Percentiles rank a stretch among this genome's conserved stretches.
phyloP scores from a whole-genome alignment of 2,329 filamentous ascomycete species.

The Venturia asperata region DNA sequence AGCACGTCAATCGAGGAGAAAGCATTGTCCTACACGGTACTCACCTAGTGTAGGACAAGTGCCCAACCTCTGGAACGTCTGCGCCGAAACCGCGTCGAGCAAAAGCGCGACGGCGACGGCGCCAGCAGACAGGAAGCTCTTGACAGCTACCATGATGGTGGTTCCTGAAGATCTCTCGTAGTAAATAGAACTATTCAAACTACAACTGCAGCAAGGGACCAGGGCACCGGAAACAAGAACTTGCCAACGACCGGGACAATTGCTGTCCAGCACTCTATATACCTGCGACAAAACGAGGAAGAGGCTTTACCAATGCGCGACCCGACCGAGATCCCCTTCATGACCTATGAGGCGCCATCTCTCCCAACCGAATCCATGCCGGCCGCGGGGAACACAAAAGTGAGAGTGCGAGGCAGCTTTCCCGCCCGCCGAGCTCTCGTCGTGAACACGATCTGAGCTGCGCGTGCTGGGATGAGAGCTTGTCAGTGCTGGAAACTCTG shows the following conservation, averaged over 20 bases:
- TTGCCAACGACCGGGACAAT: background rate
- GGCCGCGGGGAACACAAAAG: background rate
- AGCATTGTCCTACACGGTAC: slow-evolving; percentile 16
- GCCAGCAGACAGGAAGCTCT: slow-evolving; percentile 13
- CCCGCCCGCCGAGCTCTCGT: background rate
- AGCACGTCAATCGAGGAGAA: slow-evolving; percentile 20
- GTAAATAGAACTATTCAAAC: too few species aligned
- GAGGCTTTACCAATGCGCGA: background rate
- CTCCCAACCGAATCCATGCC: background rate
- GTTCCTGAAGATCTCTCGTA: slow-evolving; percentile 12
- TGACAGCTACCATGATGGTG: slow-evolving; percentile 12
- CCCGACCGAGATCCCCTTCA: background rate
- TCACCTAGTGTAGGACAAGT: slow-evolving; percentile 49
- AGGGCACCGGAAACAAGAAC: background rate
- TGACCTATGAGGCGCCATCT: background rate
- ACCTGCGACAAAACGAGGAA: background rate
- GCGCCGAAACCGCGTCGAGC: slow-evolving; percentile 30
- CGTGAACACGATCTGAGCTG: background rate
- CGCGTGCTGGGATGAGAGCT: background rate
- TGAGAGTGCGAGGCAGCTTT: too few species aligned
- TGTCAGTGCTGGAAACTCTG: slow-evolving; percentile 1
- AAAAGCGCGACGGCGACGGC: slow-evolving; percentile 17
- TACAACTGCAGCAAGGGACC: slow-evolving; percentile 1
- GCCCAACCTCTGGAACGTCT: slow-evolving; percentile 51
- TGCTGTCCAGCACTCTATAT: slow-evolving; percentile 1